phyloP scores from a whole-genome alignment of 129 eudicot species.

The Lactuca sativa region DNA sequence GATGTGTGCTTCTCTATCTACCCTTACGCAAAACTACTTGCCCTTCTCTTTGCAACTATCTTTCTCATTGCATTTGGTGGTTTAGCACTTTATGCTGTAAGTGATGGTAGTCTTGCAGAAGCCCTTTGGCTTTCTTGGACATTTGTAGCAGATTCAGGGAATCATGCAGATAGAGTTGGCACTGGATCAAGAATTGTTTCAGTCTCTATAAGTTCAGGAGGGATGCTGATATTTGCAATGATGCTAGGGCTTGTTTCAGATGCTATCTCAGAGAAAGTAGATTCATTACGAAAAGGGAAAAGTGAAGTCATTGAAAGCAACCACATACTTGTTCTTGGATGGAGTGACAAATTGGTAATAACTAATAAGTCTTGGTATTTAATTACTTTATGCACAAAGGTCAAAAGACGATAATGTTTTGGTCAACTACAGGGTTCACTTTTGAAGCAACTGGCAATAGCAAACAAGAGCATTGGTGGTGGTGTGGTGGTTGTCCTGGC shows the following conservation, averaged over 20 bases:
- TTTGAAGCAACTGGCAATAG: constrained; percentile 92
- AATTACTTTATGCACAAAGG: constrained; percentile 10
- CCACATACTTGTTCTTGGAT: constrained; percentile 96
- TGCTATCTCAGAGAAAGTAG: constrained; percentile 98
- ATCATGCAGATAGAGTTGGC: constrained; percentile 96
- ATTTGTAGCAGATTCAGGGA: constrained; percentile 97
- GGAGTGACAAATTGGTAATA: constrained; percentile 95
- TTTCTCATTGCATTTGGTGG: constrained; percentile 99
- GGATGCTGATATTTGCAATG: constrained; percentile 99
- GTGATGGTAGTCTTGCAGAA: constrained; percentile 81
- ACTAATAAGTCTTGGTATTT: not conserved
- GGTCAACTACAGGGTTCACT: constrained; percentile 80
- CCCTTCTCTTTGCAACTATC: constrained; percentile 90
- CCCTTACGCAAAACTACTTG: constrained; percentile 95
- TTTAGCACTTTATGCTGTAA: constrained; percentile 84
- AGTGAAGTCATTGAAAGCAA: constrained; percentile 95
- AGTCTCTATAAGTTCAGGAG: constrained; percentile 90
- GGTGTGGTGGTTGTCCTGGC: constrained; percentile 95
- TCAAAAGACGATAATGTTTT: constrained; percentile 6
- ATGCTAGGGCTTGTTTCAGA: constrained; percentile 99
- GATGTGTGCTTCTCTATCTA: constrained; percentile 94
- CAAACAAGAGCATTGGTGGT: constrained; percentile 97
- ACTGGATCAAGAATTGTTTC: constrained; percentile 91
- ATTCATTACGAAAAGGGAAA: constrained; percentile 92
- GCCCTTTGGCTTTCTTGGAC: constrained; percentile 98